Percentiles rank a stretch among this genome's conserved stretches.
These are phyloP conservation scores for Xanthoconium purpureum DNA, from an alignment of 768 basidiomycete species.

Conservation along the genomic window DNA sequence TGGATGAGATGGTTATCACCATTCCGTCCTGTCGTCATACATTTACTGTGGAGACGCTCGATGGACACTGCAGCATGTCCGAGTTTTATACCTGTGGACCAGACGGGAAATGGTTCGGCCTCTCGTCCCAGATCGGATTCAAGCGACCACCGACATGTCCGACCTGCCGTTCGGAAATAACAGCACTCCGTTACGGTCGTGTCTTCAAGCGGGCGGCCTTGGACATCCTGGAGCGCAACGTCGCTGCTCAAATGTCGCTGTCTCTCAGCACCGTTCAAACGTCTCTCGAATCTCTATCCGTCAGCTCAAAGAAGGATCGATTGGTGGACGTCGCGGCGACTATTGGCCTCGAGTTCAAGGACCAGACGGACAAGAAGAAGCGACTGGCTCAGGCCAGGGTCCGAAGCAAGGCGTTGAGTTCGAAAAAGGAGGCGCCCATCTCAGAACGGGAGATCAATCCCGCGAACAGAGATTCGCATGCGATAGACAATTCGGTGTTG, in stretches of 20 bases:
- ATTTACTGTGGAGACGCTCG: constrained; percentile 71
- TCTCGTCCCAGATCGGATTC: constrained; percentile 41
- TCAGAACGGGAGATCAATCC: constrained; percentile 31
- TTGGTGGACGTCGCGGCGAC: neutral
- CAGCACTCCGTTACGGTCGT: constrained; percentile 57
- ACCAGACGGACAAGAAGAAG: constrained; percentile 2
- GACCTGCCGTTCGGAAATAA: constrained; percentile 56
- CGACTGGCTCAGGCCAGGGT: constrained; percentile 3
- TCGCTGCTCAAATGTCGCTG: constrained; percentile 49
- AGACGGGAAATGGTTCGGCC: constrained; percentile 42
- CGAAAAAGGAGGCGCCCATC: constrained; percentile 20
- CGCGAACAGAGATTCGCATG: constrained; percentile 21
- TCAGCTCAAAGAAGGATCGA: constrained; percentile 19
- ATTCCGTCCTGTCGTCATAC: constrained; percentile 58
- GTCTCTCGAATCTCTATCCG: constrained; percentile 29
- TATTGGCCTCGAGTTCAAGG: constrained; percentile 18
- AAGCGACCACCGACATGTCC: constrained; percentile 54
- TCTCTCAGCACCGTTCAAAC: constrained; percentile 35
- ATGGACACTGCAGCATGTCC: constrained; percentile 51
- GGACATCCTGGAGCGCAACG: constrained; percentile 64
- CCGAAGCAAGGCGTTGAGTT: constrained; percentile 15
- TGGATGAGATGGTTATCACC: constrained; percentile 57
- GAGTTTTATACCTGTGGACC: constrained; percentile 44
- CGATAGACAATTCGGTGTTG: constrained; percentile 31
- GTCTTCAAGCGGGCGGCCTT: constrained; percentile 59